Evolutionary conservation across 331 rosid genomes (phyloP).

Genomic region (Malus hybrid): DNA sequence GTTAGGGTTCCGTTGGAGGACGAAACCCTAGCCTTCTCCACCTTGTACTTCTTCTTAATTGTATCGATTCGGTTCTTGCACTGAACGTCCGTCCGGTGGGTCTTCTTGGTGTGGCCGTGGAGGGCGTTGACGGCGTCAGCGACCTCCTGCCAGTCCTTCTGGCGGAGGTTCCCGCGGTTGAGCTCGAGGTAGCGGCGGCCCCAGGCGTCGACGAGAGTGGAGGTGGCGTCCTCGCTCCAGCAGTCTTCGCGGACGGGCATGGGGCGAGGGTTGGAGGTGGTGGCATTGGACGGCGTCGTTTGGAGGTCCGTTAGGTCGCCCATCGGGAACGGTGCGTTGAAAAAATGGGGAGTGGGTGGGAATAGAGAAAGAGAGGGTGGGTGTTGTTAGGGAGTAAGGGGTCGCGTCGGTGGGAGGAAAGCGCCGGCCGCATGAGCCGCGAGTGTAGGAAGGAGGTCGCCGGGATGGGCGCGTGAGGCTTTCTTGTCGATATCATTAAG

Average conservation of each 20-base stretch:
- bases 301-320: slow-evolving; percentile 44
- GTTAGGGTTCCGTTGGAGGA: slow-evolving; percentile 38
- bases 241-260: slow-evolving; percentile 89
- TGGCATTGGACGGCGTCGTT: slow-evolving; percentile 2
- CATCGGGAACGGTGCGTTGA: slow-evolving; percentile 28
- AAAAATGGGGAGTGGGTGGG: background rate
- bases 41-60: slow-evolving; percentile 85
- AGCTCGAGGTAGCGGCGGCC: slow-evolving; percentile 88
- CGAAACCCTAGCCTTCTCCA: slow-evolving; percentile 80
- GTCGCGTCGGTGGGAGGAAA: slow-evolving; percentile 38
- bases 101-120: slow-evolving; percentile 83
- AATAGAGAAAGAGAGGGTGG: slow-evolving; percentile 1
- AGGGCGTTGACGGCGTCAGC: slow-evolving; percentile 92
- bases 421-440: slow-evolving; percentile 70
- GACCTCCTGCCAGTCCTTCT: slow-evolving; percentile 96
- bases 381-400: slow-evolving; percentile 9
- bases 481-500: slow-evolving; percentile 23
- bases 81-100: slow-evolving; percentile 92
- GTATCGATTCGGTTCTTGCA: slow-evolving; percentile 94
- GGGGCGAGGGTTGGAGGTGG: slow-evolving; percentile 34
- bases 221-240: slow-evolving; percentile 90
- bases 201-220: slow-evolving; percentile 87
- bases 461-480: slow-evolving; percentile 80
- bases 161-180: slow-evolving; percentile 95
- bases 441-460: slow-evolving; percentile 64